Base-by-base conservation (phyloP, 345 rosid genomes). In the Brassica rapa region DNA sequence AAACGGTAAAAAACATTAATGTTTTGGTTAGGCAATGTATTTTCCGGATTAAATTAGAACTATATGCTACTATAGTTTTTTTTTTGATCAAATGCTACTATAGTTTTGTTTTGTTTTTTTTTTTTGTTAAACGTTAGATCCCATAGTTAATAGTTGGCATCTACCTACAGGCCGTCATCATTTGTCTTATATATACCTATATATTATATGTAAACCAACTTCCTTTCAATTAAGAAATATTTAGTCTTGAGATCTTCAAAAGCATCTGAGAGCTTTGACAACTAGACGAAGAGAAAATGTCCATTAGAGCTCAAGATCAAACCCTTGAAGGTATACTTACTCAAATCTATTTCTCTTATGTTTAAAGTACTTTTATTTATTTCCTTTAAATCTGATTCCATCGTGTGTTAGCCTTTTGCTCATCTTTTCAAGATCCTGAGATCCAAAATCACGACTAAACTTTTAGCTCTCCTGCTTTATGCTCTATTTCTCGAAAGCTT, bases 301-400 rank as follows among this genome's bases (percentile, higher is more conserved):
- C 82, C 56, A 78, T 72, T 66, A 66, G 63, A 72, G 69, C 56
- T 78, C 82, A 78, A 59, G 82, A 72, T 60, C 82, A 73, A 79
- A 73, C 5, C 10, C 64, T 67, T 32, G 32, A 60, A 79, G 82
- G 82, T 79, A 79, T 53, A 53, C 24, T 53, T 6, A 51, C 57
- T 51, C 24, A 53, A 53, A 53, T 53, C 60, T 7, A 16, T 53
- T 53, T 15, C 23, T 53, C 23, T 53, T 53, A 53, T 16, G 3
- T 16, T 53, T 53, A 15, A n/a, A 19, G 5, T n/a, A 51, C 15
- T 51, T 53, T 7, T 43, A 1, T 11, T 43, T 10, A 12, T 12
- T 3, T 43, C 3, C 30, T 27, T 27, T 27, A 27, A 41, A 41
- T 12, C 49, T 10, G 49, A 16, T 53, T 53, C 60, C 60, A 6